A percentile compares a stretch with the other conserved stretches of the same genome.
phyloP scores from a whole-genome alignment of 2,329 filamentous ascomycete genomes.

The Mycosphaerella sp. region DNA sequence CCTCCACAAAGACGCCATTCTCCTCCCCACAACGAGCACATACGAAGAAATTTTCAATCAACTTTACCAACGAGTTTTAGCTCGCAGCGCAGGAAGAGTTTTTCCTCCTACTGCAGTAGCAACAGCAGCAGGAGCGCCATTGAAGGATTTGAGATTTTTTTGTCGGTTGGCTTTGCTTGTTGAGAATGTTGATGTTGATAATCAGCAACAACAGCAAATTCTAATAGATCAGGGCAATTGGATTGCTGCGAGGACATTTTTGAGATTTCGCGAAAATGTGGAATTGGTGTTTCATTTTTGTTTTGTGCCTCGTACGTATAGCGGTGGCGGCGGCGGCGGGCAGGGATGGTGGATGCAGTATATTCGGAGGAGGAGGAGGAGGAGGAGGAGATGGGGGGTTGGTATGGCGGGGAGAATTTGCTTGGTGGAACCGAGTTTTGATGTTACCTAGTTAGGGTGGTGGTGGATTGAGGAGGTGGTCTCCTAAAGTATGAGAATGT shows the following conservation, averaged over 20 bases:
- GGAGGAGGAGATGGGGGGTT: not conserved
- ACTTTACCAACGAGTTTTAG: constrained; percentile 4
- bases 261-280: constrained; percentile 5
- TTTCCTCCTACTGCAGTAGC: no score
- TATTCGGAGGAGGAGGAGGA: not conserved
- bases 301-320: constrained; percentile 1
- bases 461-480: not conserved
- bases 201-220: not conserved
- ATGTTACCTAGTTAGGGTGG: not conserved
- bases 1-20: constrained; percentile 5
- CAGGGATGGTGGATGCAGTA: not conserved
- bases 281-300: constrained; percentile 11
- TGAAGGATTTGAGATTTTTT: constrained; percentile 4
- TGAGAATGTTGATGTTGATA: not conserved
- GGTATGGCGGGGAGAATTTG: not conserved
- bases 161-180: constrained; percentile 1
- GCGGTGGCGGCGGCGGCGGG: not conserved
- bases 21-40: constrained; percentile 2
- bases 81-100: not conserved
- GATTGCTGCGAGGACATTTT: constrained; percentile 12
- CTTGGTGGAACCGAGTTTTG: not conserved
- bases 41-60: not conserved
- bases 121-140: not conserved
- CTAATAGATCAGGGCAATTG: constrained; percentile 15
- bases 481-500: not conserved